phyloP scores from a whole-genome alignment of 257 asterid genomes.

The Forsythia viridissima region DNA sequence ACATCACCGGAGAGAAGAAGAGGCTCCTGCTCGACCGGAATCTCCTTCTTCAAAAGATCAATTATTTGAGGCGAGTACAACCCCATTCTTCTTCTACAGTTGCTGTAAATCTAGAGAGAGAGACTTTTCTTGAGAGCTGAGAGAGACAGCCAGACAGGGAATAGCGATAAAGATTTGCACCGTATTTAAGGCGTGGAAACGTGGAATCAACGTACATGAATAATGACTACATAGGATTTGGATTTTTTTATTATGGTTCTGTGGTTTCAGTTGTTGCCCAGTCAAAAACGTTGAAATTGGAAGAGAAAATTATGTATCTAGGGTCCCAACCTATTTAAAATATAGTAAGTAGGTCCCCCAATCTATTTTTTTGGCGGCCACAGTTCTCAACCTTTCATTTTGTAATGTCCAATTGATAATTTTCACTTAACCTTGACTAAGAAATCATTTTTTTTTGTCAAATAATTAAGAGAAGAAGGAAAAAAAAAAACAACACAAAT shows the following conservation, averaged over 20 bases:
- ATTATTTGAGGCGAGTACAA: conserved; percentile 11
- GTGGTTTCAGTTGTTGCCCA: background rate
- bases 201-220: background rate
- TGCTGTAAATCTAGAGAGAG: background rate
- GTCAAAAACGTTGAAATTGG: background rate
- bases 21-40: conserved; percentile 60
- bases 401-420: no score
- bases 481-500: no score
- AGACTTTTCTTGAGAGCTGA: no score
- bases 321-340: background rate
- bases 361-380: no score
- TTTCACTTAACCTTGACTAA: background rate
- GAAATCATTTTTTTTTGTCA: background rate
- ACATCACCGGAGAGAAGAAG: conserved; percentile 55
- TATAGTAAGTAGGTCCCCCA: background rate
- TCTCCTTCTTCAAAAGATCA: conserved; percentile 49
- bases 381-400: background rate
- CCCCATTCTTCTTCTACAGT: conserved; percentile 5
- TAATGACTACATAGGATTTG: background rate
- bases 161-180: background rate
- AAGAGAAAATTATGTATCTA: background rate
- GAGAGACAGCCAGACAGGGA: background rate
- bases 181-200: background rate
- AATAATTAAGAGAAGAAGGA: no score
- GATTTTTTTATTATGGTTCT: background rate